Base-by-base conservation (phyloP, 148 eudicot species). In the Nepenthes mirabilis region DNA sequence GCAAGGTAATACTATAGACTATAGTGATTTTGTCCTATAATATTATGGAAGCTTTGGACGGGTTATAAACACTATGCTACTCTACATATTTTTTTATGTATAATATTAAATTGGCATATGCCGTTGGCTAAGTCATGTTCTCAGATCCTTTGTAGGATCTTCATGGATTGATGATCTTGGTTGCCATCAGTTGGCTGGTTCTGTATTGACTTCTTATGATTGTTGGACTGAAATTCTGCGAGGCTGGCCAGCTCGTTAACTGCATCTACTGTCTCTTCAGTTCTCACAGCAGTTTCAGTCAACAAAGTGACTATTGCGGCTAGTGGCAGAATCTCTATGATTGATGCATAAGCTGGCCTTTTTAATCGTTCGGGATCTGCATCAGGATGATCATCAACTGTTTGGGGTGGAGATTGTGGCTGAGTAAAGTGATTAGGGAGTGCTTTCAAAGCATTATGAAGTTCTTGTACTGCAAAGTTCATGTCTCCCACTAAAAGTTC, bases 301-400 rank as follows among this genome's bases (percentile, higher is more conserved):
- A 91, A 60, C 72, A 88, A 72, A 14, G 85, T 74, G 9, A 80
- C 81, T 10, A 81, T 10, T 58, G 95, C 80, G 32, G 85, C 90
- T 36, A 91, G 37, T 11, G 94, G 90, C 71, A 91, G 68, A 57
- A 85, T 67, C 57, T 80, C 88, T 63, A 82, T 61, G 51, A 91
- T 57, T 33, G 82, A 62, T 47, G 80, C 63, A 10, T 47, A 33
- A 6, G 40, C 53, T 0, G 55, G n/a, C 40, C 59, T 66, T 53
- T 48, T 70, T 35, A 37, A 48, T 8, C 62, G 52, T 50, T 54
- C 75, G 11, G 55, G 61, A 2, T 61, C 61, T 49, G 6, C 33
- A 9, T 63, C 56, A 33, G 37, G 47, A 33, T 59, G 5, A 55
- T 51, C 59, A 45, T 66, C 71, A 47, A 47, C 11, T 33, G 9